phyloP scores from a whole-genome alignment of 1,284 basidiomycete genomes.

The Schizopora paradoxa region DNA sequence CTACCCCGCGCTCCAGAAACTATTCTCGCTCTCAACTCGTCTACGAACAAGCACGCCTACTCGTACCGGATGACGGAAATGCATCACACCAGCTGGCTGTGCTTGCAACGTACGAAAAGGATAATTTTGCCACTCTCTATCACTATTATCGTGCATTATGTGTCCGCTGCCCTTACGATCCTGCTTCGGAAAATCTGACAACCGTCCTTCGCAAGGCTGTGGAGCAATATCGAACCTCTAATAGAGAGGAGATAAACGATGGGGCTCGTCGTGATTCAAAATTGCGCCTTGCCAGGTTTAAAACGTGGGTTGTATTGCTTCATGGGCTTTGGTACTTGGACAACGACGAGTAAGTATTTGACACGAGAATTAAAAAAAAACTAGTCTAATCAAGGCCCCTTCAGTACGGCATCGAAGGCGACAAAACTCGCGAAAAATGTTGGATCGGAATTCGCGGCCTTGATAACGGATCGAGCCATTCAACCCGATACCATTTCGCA shows the following conservation, averaged over 20 bases:
- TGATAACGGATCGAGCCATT: slow-evolving; percentile 67
- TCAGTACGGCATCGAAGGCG: too few relatives aligned
- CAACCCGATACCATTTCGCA: slow-evolving; percentile 74
- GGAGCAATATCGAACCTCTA: slow-evolving; percentile 46
- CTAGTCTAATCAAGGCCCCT: slow-evolving; percentile 34
- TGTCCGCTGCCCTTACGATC: slow-evolving; percentile 80
- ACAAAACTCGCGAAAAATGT: slow-evolving; percentile 45
- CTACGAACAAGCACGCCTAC: slow-evolving; percentile 78
- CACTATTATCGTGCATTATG: slow-evolving; percentile 93
- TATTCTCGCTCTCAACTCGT: slow-evolving; percentile 74
- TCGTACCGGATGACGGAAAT: slow-evolving; percentile 82
- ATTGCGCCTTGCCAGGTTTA: slow-evolving; percentile 54
- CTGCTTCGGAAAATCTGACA: slow-evolving; percentile 81
- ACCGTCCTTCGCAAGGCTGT: slow-evolving; percentile 64
- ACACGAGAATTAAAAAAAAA: slow-evolving; percentile 12
- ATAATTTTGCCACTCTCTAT: slow-evolving; percentile 76
- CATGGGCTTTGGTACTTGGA: slow-evolving; percentile 67
- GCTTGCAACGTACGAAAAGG: slow-evolving; percentile 77
- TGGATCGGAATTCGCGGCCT: slow-evolving; percentile 46
- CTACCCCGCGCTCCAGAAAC: slow-evolving; percentile 50
- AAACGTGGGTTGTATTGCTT: slow-evolving; percentile 66
- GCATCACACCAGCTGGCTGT: slow-evolving; percentile 96
- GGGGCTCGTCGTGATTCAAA: slow-evolving; percentile 27
- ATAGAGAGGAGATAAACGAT: slow-evolving; percentile 36
- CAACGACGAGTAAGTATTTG: slow-evolving; percentile 49